Conservation (phyloP, 352 stramenopile species). For the Phytopythium cucurbitacearum region DNA sequence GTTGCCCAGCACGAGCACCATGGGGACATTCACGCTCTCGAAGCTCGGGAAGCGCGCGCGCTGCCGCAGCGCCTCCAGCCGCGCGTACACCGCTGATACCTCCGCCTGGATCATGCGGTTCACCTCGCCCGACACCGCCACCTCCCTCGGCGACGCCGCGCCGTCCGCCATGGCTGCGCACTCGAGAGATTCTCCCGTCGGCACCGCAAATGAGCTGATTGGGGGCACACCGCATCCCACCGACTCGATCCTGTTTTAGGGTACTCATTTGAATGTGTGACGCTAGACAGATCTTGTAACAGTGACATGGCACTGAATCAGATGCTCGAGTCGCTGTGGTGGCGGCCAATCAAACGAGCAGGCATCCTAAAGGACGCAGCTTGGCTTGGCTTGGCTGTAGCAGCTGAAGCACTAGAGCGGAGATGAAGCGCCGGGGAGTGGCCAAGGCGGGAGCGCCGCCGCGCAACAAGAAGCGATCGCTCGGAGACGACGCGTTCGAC, state of each 20-base stretch:
- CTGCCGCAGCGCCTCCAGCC: slow-evolving; percentile 60
- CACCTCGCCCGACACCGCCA: slow-evolving; percentile 61
- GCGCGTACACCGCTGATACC: slow-evolving; percentile 59
- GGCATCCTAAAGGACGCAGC: neutral
- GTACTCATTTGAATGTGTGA: too few relatives aligned
- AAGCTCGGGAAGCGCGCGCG: slow-evolving; percentile 79
- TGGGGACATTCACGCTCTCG: slow-evolving; percentile 67
- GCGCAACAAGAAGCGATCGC: slow-evolving; percentile 57
- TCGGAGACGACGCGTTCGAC: slow-evolving; percentile 79
- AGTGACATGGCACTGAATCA: too few relatives aligned
- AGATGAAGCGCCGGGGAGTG: slow-evolving; percentile 40
- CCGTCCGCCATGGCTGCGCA: neutral
- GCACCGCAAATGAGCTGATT: too few relatives aligned
- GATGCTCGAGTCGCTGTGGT: neutral
- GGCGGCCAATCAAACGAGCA: slow-evolving; percentile 21
- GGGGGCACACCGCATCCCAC: too few relatives aligned
- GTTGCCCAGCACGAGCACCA: slow-evolving; percentile 84
- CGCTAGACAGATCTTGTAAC: too few relatives aligned
- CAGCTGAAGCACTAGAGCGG: slow-evolving; percentile 16
- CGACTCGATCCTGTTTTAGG: too few relatives aligned
- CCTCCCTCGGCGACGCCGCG: slow-evolving; percentile 11
- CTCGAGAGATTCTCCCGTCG: neutral
- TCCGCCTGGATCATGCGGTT: slow-evolving; percentile 86
- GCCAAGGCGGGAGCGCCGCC: slow-evolving; percentile 30
- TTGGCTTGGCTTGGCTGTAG: neutral